Evolutionary conservation across 148 eudicot species (phyloP), one percentile per base, ranked within the genome.

Genomic region (Pharnaceum exiguum): DNA sequence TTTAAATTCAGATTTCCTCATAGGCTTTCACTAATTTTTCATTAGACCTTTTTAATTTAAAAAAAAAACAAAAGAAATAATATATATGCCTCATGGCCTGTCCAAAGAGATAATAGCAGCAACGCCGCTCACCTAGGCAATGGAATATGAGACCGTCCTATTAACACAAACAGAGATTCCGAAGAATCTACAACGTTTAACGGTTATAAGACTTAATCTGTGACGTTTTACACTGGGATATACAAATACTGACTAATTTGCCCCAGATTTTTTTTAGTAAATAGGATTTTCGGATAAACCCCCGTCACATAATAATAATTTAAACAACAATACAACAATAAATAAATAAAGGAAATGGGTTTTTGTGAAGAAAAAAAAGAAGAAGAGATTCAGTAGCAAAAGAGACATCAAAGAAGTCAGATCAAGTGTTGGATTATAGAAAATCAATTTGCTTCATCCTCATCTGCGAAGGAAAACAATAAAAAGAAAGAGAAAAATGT

Each of bases 111-210:
- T 75, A 37, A 71, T 19, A 11, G 76, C 70, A 53, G 66, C 79
- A 37, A 75, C 63, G 73, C 79, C 73, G 73, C 76, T 75, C 58
- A 69, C 40, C 69, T 71, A 75, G 73, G 76, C 47, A n/a, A 71
- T 75, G 76, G 72, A 67, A 71, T 75, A 71, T 75, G 79, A 71
- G 62, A 57, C 75, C 65, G 57, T 43, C 27, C 10, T 17, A 16
- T 32, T 9, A 6, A 71, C n/a, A n/a, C n/a, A n/a, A n/a, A n/a
- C 4, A 57, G 70, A 65, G 27, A 55, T 11, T 32, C 4, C n/a
- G 38, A 18, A 31, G 44, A 23, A 19, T 24, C 65, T 22, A 25
- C 75, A 10, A 75, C 79, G 39, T 64, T 17, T 4, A 7, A 75
- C 79, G 39, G 59, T 17, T 4, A 7, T 1, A 21, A 21, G 51